Base-by-base conservation (phyloP, 768 basidiomycete genomes). In the Cystoderma amianthinum region DNA sequence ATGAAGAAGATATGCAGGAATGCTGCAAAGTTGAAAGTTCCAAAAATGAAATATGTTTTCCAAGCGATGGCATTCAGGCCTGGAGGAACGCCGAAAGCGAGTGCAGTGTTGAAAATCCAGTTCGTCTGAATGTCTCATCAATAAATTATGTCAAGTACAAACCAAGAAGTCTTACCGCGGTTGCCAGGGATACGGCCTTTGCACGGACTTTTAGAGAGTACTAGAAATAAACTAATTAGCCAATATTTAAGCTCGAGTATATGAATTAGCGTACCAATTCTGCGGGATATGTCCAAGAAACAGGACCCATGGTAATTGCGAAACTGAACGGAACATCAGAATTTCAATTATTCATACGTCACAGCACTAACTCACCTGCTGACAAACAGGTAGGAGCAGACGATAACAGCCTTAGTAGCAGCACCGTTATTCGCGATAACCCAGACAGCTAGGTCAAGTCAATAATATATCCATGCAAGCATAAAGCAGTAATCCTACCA, bases 41-140 rank as follows among this genome's bases (percentile, higher is more conserved):
- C 83, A 54, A 87, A 85, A 57, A 86, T 78, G 60, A 85, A 85
- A 61, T 85, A 87, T 2, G 69, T 86, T 62, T 76, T 82, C 72
- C 78, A 82, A 12, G 80, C 82, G 45, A 88, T 85, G 48, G 48
- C 67, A 20, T 73, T 58, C 36, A 88, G 72, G 5, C 74, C 77
- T 0, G 85, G 83, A 1, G 86, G 86, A 2, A 85, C 83, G 5
- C 82, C 82, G 65, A 76, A 85, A 0, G 82, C 82, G 43, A 85
- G 72, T 11, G 80, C 80, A 47, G 79, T 80, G 68, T 84, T 84
- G 68, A 85, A 85, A 16, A 69, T 55, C 81, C 80, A 78, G 58
- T 80, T 80, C 16, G 58, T 55, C 5, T 59, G 58, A 55, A n/a
- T 58, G 39, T 9, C 18, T 37, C 33, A 16, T 13, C 6, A n/a